Conservation (phyloP, 1,284 basidiomycete genomes). For the Ganoderma leucocontextum region DNA sequence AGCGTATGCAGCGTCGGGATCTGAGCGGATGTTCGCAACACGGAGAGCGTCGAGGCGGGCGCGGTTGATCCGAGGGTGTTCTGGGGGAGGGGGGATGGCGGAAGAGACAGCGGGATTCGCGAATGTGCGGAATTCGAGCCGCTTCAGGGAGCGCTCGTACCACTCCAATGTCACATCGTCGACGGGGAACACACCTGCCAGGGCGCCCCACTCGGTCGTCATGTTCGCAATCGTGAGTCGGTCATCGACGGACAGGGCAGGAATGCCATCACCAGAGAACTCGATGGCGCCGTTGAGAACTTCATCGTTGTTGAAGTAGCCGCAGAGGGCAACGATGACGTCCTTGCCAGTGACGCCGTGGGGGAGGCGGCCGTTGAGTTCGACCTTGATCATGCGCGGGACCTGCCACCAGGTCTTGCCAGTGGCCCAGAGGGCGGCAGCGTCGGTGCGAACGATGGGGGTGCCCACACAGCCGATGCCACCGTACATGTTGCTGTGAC, state of each 20-base stretch:
- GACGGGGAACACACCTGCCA: conserved; percentile 95
- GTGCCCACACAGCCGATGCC: conserved; percentile 98
- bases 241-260: conserved; percentile 87
- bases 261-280: conserved; percentile 94
- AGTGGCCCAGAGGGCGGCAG: conserved; percentile 97
- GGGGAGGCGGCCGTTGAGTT: conserved; percentile 84
- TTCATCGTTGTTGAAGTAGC: conserved; percentile 96
- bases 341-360: conserved; percentile 98
- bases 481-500: conserved; percentile 99
- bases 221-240: conserved; percentile 96
- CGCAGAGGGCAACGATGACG: conserved; percentile 97
- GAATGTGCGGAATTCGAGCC: conserved; percentile 86
- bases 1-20: conserved; percentile 84
- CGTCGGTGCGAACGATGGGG: conserved; percentile 93
- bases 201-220: conserved; percentile 99
- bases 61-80: conserved; percentile 90
- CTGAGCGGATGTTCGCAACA: conserved; percentile 68
- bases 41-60: conserved; percentile 75
- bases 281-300: conserved; percentile 99
- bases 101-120: conserved; percentile 54
- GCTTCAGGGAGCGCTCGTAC: conserved; percentile 86
- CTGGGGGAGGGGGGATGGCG: conserved; percentile 72
- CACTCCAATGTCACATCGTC: conserved; percentile 86
- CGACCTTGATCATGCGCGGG: conserved; percentile 95
- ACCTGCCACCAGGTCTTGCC: conserved; percentile 99